These are phyloP conservation scores for apple (Malus domestica) DNA, from an alignment of 306 rosid genomes.

Conservation along the genomic window ASM211411v1 NC_041802.1:27367001-27367500, in stretches of 20 bases:
- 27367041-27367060: neutral
- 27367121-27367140: conserved; percentile 4
- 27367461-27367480: conserved; percentile 34
- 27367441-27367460: conserved; percentile 6
- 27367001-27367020: neutral
- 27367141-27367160: conserved; percentile 47
- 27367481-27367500: conserved; percentile 50
- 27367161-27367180: conserved; percentile 77
- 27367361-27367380: neutral
- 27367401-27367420: conserved; percentile 11
- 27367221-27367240: conserved; percentile 15
- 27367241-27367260: conserved; percentile 11
- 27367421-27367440: neutral
- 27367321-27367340: conserved; percentile 56
- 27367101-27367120: neutral
- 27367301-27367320: conserved; percentile 48
- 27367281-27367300: conserved; percentile 6
- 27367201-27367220: conserved; percentile 82
- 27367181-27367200: conserved; percentile 63
- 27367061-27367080: neutral
- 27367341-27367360: conserved; percentile 61
- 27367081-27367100: neutral
- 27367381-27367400: neutral
- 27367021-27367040: neutral
- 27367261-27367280: neutral